Evolutionary conservation across 805 yeast species (phyloP).

Genomic region (Metschnikowia sp.): DNA sequence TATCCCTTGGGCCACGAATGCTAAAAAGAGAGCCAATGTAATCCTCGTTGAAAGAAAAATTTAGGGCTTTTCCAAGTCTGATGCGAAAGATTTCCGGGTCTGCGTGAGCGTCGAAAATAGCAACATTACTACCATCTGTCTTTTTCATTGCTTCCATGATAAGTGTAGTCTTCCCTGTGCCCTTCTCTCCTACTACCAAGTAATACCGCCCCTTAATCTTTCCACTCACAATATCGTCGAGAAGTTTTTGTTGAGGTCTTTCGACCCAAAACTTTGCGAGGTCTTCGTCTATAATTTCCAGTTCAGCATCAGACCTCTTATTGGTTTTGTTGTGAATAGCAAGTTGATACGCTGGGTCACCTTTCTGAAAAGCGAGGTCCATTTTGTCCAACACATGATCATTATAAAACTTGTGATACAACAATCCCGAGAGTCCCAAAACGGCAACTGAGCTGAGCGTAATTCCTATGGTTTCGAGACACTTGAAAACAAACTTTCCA

Average conservation of each 20-base stretch:
- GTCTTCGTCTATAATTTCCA: conserved; percentile 23
- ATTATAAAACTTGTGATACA: conserved; percentile 63
- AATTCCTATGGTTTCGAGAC: conserved; percentile 66
- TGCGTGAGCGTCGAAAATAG: conserved; percentile 76
- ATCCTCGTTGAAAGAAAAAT: conserved; percentile 73
- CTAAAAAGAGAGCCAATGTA: conserved; percentile 79
- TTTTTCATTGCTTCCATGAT: conserved; percentile 67
- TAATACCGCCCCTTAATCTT: conserved; percentile 64
- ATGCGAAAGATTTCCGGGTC: conserved; percentile 81
- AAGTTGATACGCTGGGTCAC: conserved; percentile 61
- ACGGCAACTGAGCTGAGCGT: conserved; percentile 67
- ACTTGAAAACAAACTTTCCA: conserved; percentile 34
- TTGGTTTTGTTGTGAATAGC: conserved; percentile 49
- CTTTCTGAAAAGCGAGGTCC: conserved; percentile 61
- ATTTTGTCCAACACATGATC: conserved; percentile 61
- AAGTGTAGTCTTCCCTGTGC: conserved; percentile 81
- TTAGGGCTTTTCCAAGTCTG: conserved; percentile 70
- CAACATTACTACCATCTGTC: conserved; percentile 59
- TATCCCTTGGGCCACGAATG: conserved; percentile 80
- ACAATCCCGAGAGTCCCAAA: conserved; percentile 67
- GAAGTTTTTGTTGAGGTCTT: conserved; percentile 60
- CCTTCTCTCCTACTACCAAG: conserved; percentile 76
- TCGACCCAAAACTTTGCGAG: conserved; percentile 53
- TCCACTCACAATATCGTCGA: conserved; percentile 67
- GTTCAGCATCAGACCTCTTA: conserved; percentile 18